phyloP scores from a whole-genome alignment of 768 basidiomycete genomes.

The Exidia glandulosa region DNA sequence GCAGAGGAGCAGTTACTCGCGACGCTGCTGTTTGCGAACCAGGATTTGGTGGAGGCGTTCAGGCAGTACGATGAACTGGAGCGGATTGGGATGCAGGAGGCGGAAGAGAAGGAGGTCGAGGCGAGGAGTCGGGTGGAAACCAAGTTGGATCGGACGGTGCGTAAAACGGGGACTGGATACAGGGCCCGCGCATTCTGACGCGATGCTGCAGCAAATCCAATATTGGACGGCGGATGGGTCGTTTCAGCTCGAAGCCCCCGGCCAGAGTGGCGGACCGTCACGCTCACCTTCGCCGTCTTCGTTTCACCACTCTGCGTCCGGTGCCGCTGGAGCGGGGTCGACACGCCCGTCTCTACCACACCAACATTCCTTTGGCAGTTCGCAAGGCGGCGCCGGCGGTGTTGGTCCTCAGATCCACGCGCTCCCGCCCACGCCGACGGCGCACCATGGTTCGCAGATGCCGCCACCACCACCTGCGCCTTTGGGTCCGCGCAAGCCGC shows the following conservation, averaged over 20 bases:
- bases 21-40: slow-evolving; percentile 63
- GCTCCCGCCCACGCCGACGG: neutral
- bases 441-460: neutral
- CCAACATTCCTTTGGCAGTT: neutral
- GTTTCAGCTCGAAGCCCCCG: slow-evolving; percentile 6
- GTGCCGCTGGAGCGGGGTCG: neutral
- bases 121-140: slow-evolving; percentile 61
- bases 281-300: slow-evolving; percentile 15
- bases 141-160: slow-evolving; percentile 55
- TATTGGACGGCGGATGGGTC: slow-evolving; percentile 11
- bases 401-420: neutral
- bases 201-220: slow-evolving; percentile 12
- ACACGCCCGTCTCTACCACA: neutral
- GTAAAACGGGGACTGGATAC: slow-evolving; percentile 10
- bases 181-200: neutral
- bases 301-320: neutral
- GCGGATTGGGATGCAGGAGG: slow-evolving; percentile 44
- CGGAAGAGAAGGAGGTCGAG: slow-evolving; percentile 45
- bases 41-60: slow-evolving; percentile 54
- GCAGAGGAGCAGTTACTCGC: slow-evolving; percentile 66
- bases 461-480: neutral
- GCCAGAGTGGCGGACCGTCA: slow-evolving; percentile 1
- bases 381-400: neutral
- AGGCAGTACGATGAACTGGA: slow-evolving; percentile 70
- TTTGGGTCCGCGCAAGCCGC: neutral